These are phyloP conservation scores for Musa troglodytarum DNA, from an alignment of 176 grass and related monocot species.

Conservation along the genomic window DNA sequence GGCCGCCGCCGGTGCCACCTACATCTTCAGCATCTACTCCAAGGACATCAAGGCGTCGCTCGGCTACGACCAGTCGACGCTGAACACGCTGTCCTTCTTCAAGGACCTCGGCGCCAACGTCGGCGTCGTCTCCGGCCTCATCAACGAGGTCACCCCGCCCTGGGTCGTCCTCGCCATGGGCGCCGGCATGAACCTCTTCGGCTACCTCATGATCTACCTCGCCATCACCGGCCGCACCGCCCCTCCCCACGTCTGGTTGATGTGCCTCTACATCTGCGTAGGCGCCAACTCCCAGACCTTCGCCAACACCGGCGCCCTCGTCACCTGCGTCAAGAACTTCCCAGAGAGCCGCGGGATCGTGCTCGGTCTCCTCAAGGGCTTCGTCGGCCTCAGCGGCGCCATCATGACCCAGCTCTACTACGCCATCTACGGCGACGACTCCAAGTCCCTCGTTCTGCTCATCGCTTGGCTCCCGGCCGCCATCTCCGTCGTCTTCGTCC, in stretches of 20 bases:
- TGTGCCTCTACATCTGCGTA: constrained; percentile 19
- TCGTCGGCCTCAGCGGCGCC: constrained; percentile 20
- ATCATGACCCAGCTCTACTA: constrained; percentile 15
- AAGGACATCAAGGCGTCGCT: constrained; percentile 52
- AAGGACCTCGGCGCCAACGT: constrained; percentile 54
- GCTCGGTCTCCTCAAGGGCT: constrained; percentile 22
- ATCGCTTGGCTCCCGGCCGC: constrained; percentile 38
- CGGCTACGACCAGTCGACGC: constrained; percentile 45
- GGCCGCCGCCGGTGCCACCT: constrained; percentile 26
- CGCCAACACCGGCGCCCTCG: constrained; percentile 20
- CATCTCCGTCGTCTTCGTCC: constrained; percentile 27
- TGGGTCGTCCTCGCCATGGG: constrained; percentile 43
- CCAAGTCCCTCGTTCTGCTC: constrained; percentile 33
- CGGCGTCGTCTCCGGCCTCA: constrained; percentile 40
- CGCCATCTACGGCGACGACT: constrained; percentile 22
- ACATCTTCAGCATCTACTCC: constrained; percentile 63
- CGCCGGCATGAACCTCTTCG: constrained; percentile 42
- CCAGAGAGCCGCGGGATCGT: constrained; percentile 19
- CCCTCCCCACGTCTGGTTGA: constrained; percentile 10
- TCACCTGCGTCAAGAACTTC: constrained; percentile 26
- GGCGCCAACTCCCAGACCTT: constrained; percentile 17
- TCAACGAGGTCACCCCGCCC: constrained; percentile 30
- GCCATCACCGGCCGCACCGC: constrained; percentile 24
- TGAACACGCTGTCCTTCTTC: constrained; percentile 56
- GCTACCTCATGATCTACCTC: constrained; percentile 60